phyloP scores from a whole-genome alignment of 495 filamentous ascomycete species.

The Articulospora tetracladia region DNA sequence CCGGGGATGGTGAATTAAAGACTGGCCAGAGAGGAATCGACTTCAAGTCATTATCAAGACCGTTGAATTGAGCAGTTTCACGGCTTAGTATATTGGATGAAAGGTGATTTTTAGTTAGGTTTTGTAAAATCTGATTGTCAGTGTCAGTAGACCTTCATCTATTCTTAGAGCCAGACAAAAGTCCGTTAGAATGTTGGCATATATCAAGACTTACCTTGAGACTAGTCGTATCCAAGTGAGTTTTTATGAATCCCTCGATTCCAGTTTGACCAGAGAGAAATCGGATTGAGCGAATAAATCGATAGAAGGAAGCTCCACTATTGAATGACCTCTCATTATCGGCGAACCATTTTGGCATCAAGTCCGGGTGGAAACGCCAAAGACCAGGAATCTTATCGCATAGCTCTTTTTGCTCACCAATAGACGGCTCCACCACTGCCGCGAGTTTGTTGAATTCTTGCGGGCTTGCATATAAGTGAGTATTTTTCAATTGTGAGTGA shows the following conservation, averaged over 20 bases:
- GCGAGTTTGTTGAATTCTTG: background rate
- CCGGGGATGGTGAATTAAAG: background rate
- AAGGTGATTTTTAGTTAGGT: slow-evolving; percentile 1
- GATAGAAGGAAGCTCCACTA: slow-evolving; percentile 5
- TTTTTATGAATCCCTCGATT: slow-evolving; percentile 3
- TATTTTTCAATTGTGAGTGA: background rate
- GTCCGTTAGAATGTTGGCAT: background rate
- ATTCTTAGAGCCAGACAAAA: background rate
- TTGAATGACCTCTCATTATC: slow-evolving; percentile 4
- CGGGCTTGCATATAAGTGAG: background rate
- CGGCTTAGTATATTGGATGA: slow-evolving; percentile 1
- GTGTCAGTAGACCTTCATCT: slow-evolving; percentile 2
- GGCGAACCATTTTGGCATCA: slow-evolving; percentile 12
- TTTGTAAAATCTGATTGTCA: slow-evolving; percentile 5
- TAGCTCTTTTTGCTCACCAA: slow-evolving; percentile 5
- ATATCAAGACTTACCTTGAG: slow-evolving; percentile 8
- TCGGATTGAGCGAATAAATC: slow-evolving; percentile 10
- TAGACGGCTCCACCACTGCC: slow-evolving; percentile 14
- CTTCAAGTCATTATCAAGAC: slow-evolving; percentile 6
- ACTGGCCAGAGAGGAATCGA: slow-evolving; percentile 18
- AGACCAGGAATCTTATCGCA: slow-evolving; percentile 13
- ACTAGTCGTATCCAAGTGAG: background rate
- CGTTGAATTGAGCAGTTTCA: background rate
- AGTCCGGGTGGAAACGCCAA: slow-evolving; percentile 5
- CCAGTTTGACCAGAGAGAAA: background rate